Conservation (phyloP, 371 early-diverging fungal species). For the Batkoa obscura region DNA sequence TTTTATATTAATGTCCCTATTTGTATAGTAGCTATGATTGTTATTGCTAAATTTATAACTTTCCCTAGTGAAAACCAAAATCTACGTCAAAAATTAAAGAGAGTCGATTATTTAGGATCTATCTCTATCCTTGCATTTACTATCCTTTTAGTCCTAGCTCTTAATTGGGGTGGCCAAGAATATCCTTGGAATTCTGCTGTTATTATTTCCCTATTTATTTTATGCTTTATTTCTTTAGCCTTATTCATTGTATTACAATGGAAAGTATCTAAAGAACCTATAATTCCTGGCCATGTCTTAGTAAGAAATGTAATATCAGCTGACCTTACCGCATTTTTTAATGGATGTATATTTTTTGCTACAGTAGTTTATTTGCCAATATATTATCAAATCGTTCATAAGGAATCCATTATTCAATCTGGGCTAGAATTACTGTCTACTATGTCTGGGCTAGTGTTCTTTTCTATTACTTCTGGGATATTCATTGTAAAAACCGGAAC, state of each 20-base stretch:
- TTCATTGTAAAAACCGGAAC: slow-evolving; percentile 22
- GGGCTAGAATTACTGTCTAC: slow-evolving; percentile 49
- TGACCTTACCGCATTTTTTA: slow-evolving; percentile 21
- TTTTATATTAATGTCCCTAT: slow-evolving; percentile 64
- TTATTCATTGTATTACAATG: slow-evolving; percentile 35
- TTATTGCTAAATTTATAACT: slow-evolving; percentile 27
- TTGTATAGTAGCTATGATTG: slow-evolving; percentile 25
- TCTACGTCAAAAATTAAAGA: slow-evolving; percentile 22
- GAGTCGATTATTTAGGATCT: slow-evolving; percentile 8
- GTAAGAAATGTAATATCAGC: slow-evolving; percentile 21
- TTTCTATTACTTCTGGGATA: slow-evolving; percentile 27
- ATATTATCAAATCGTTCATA: slow-evolving; percentile 26
- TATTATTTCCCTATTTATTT: slow-evolving; percentile 32
- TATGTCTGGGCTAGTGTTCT: slow-evolving; percentile 25
- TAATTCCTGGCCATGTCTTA: slow-evolving; percentile 29
- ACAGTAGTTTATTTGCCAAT: slow-evolving; percentile 48
- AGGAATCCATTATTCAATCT: slow-evolving; percentile 20
- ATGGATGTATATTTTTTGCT: slow-evolving; percentile 48
- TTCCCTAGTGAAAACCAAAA: slow-evolving; percentile 21
- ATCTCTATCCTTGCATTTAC: background rate
- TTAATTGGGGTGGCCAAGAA: slow-evolving; percentile 23
- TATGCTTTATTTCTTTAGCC: slow-evolving; percentile 30
- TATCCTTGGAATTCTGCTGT: slow-evolving; percentile 31
- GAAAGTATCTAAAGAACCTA: slow-evolving; percentile 30
- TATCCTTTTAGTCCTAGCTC: slow-evolving; percentile 2